Conservation (phyloP, 495 filamentous ascomycete genomes). For the Saxophila tyrrhenica region DNA sequence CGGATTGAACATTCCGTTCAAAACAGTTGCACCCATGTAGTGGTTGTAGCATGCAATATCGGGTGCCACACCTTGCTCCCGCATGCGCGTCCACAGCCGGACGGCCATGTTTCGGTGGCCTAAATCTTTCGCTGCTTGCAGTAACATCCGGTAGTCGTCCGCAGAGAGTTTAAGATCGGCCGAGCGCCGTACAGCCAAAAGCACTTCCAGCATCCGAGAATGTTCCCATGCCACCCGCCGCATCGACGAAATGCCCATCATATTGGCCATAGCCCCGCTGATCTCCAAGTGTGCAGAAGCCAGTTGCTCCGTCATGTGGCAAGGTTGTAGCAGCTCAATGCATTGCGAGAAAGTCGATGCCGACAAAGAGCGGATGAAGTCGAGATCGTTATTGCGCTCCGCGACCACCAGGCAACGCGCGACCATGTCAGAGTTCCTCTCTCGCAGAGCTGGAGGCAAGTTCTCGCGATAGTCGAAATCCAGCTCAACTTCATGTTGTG, state of each 20-base stretch:
- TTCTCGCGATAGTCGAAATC: conserved; percentile 8
- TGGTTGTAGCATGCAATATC: conserved; percentile 48
- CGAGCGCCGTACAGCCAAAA: conserved; percentile 30
- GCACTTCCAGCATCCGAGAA: conserved; percentile 26
- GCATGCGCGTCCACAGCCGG: conserved; percentile 43
- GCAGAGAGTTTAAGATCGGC: conserved; percentile 28
- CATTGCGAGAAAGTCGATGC: conserved; percentile 38
- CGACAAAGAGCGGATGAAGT: conserved; percentile 22
- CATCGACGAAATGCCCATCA: conserved; percentile 19
- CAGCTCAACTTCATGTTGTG: background rate
- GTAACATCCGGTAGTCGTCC: conserved; percentile 44
- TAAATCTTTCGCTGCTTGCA: conserved; percentile 42
- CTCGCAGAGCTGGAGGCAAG: background rate
- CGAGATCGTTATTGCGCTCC: conserved; percentile 7
- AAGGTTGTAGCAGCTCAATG: conserved; percentile 37
- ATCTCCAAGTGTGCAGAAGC: conserved; percentile 21
- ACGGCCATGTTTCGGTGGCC: conserved; percentile 37
- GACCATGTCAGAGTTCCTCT: background rate
- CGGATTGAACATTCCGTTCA: conserved; percentile 22
- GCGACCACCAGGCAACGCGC: conserved; percentile 10
- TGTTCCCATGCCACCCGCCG: conserved; percentile 34
- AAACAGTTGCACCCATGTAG: conserved; percentile 36
- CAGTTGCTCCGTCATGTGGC: conserved; percentile 23
- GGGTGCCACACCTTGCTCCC: conserved; percentile 27
- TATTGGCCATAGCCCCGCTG: conserved; percentile 9